Base-by-base conservation (phyloP, 2,329 filamentous ascomycete species). In the Colletotrichum caudatum region DNA sequence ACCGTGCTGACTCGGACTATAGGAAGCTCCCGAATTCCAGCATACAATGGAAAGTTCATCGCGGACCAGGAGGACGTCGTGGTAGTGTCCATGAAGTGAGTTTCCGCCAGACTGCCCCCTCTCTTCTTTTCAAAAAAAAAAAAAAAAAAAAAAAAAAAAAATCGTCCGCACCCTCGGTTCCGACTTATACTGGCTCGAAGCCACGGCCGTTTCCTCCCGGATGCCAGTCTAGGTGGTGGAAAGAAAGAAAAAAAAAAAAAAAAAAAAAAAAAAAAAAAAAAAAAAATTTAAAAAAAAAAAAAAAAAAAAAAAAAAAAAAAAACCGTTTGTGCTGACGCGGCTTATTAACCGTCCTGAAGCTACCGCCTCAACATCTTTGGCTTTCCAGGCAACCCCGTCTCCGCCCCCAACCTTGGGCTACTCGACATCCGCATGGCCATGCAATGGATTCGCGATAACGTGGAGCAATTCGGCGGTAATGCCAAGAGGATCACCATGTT, bases 361-460 rank as follows among this genome's bases (percentile, higher is more conserved):
- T 87, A 84, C 73, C 82, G 84, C 5, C 63, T 83, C 59, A 82
- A 81, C 70, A 79, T 84, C 70, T 83, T 84, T 64, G 82, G 82
- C 61, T 84, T 84, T 70, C 82, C 82, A 0, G 77, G 76, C 26
- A 66, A 72, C 53, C 66, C 72, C 20, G 39, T 56, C 35, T 26
- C 54, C 41, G 63, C 60, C 16, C 73, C 72, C 16, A 76, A 76
- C 35, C 51, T 74, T 12, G 75, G 74, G 5, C 59, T 76, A 2
- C 72, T 71, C 48, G 75, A 76, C 37, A 41, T 76, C 18, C 75
- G 74, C n/a, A 59, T 70, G 60, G 75, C 75, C 5, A 50, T 76
- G 37, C 65, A 75, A 64, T 76, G 75, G 75, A 72, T 75, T 8
- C 69, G 67, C 9, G 72, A 73, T 16, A 76, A 76, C 23, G 68